Conservation (phyloP, 371 early-diverging fungal species). For the Mortierella sp. region DNA sequence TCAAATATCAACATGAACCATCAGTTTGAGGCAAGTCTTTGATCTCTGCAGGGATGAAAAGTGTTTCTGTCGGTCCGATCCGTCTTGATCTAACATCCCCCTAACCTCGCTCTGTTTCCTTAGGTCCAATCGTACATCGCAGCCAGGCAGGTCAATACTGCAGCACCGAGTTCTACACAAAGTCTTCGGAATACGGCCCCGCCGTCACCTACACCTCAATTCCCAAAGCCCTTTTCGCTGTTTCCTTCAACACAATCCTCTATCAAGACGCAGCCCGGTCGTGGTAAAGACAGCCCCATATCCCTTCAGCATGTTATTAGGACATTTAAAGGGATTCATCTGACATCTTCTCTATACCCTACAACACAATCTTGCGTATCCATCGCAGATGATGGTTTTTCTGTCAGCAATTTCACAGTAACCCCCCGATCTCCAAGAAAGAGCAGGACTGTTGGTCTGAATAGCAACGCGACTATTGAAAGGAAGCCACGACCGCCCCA, state of each 20-base stretch:
- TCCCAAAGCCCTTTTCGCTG: slow-evolving; percentile 13
- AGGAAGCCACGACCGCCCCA: slow-evolving; percentile 21
- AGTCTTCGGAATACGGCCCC: slow-evolving; percentile 2
- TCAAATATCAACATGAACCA: slow-evolving; percentile 23
- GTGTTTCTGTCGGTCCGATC: neutral
- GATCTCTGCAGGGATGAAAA: neutral
- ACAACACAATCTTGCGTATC: neutral
- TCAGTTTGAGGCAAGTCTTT: slow-evolving; percentile 25
- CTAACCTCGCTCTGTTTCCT: too few species aligned
- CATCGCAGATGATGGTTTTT: slow-evolving; percentile 8
- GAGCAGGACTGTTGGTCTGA: slow-evolving; percentile 9
- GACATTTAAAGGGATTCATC: neutral
- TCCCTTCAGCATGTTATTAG: neutral
- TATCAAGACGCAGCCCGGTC: slow-evolving; percentile 7
- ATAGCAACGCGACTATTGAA: neutral
- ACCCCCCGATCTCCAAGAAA: slow-evolving; percentile 9
- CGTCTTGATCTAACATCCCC: neutral
- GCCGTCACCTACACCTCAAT: slow-evolving; percentile 2
- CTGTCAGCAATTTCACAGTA: slow-evolving; percentile 4
- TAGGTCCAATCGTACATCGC: slow-evolving; percentile 14
- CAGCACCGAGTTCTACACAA: slow-evolving; percentile 6
- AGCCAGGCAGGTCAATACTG: slow-evolving; percentile 5
- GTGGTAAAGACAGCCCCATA: slow-evolving; percentile 1
- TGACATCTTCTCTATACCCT: neutral
- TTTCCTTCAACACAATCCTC: slow-evolving; percentile 17